Evolutionary conservation across 2,329 filamentous ascomycete genomes (phyloP), one percentile per base, ranked within the genome.

Genomic region (Thermomyces lanuginosus): DNA sequence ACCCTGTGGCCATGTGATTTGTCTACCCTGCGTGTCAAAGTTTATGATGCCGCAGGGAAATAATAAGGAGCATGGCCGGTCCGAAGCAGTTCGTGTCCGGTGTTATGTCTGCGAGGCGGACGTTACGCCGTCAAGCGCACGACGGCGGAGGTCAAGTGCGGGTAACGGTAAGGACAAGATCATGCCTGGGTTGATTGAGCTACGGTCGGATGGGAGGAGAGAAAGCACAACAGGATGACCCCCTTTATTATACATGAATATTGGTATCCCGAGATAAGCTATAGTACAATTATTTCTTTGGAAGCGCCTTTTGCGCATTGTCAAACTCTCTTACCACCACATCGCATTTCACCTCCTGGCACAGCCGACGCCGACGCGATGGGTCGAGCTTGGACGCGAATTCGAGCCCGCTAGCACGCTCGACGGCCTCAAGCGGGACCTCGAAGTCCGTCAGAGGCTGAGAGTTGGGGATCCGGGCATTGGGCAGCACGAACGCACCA

Each of bases 401-500:
- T 49, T 93, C 83, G 43, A 98, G 59, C 4, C 89, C 89, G 38
- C 78, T 84, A 2, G 89, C 86, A 36, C 83, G 68, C 67, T 98
- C 89, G 18, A 98, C 73, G 6, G 76, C 78, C 63, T 95, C 86
- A 19, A 98, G 50, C 0, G 89, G 86, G 14, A 95, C 89, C 62
- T 95, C 86, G 45, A 98, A 98, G 48, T 93, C 83, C 27, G 69
- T 64, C 40, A 98, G 62, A 26, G 79, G 80, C 61, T 89, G 93
- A 34, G 72, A 66, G 53, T 92, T 98, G 19, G 77, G 63, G 41
- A 98, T 98, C 10, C 60, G 64, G 2, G 82, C 83, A 51, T 98
- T 98, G 9, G 89, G 89, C 42, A 98, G 64, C 28, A 98, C 86
- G 46, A 98, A 98, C 5, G 89, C 89, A 23, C 81, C 89, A 18